A percentile compares a stretch with the other conserved stretches of the same genome.
Conservation (phyloP, 1,139 yeast genomes). For the Lodderomyces jiufengensis region DNA sequence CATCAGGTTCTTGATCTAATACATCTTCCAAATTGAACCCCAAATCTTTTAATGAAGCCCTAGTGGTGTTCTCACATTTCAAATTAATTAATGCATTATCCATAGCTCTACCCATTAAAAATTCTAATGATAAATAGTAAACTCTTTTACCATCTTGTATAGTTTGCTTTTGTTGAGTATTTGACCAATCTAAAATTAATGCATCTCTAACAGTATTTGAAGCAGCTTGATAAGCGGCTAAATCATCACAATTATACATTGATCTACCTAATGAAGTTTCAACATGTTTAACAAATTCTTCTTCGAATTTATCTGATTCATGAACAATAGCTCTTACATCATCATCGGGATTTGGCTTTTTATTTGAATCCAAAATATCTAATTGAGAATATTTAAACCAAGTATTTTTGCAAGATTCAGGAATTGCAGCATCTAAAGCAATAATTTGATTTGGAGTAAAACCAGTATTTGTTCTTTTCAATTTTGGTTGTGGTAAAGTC, state of each 20-base stretch:
- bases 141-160: constrained; percentile 81
- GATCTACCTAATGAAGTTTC: constrained; percentile 89
- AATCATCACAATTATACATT: constrained; percentile 83
- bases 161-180: constrained; percentile 88
- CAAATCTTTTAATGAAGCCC: constrained; percentile 60
- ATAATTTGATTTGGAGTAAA: constrained; percentile 87
- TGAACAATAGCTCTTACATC: constrained; percentile 15
- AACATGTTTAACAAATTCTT: constrained; percentile 75
- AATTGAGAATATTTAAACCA: constrained; percentile 66
- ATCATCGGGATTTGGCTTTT: constrained; percentile 6
- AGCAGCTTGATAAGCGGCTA: constrained; percentile 92
- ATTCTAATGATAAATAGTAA: constrained; percentile 84
- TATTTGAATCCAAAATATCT: constrained; percentile 25
- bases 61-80: constrained; percentile 48
- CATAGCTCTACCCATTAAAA: constrained; percentile 92
- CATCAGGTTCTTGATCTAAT: constrained; percentile 84
- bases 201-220: constrained; percentile 77
- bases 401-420: constrained; percentile 66
- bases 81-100: constrained; percentile 90
- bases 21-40: constrained; percentile 90
- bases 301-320: constrained; percentile 56
- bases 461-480: constrained; percentile 79
- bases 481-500: constrained; percentile 40
- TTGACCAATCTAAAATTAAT: constrained; percentile 83
- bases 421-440: constrained; percentile 77